Evolutionary conservation across 1,284 basidiomycete genomes (phyloP), one percentile per base, ranked within the genome.

Genomic region (Volvariella volvacea): DNA sequence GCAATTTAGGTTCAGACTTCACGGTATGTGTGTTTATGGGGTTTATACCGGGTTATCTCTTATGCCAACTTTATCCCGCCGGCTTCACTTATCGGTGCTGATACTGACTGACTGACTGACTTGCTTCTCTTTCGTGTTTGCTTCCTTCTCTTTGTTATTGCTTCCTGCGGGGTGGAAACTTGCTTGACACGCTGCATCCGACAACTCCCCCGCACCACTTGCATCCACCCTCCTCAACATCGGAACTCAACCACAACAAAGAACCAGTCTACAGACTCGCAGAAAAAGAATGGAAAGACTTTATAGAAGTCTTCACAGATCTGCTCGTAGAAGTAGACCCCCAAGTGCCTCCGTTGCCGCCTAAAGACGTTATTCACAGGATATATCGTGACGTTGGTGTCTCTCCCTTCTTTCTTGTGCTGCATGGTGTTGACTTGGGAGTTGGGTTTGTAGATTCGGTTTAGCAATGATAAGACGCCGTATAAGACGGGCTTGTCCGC

Each of bases 401-500:
- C 12, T 34, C 12, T 22, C 30, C n/a, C n/a, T n/a, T 28, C 21
- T 12, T 19, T 30, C 15, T 10, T 30, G n/a, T 15, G 39, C n/a
- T 40, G 8, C 22, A 20, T n/a, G 15, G 39, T 44, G 19, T 31
- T 39, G 9, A 16, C 25, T 3, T 25, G 22, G 8, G 4, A 12
- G 22, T 15, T 22, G 16, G 25, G 10, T 17, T 49, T 43, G n/a
- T 55, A 91, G 83, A 65, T 93, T 12, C 79, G 92, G n/a, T 95
- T 95, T 62, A 89, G 88, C 56, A 91, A 92, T 48, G 87, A 93
- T 59, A 92, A 92, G 65, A 94, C 93, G 2, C 93, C 93, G 0
- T 96, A 96, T 68, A 95, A 96, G 66, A 77, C 67, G 3, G 73
- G 73, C 3, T 78, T 95, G 33, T 83, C 83, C 2, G 87, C 84